Evolutionary conservation across 495 filamentous ascomycete species (phyloP), one percentile per base, ranked within the genome.

Genomic region (Lindgomyces ingoldianus): DNA sequence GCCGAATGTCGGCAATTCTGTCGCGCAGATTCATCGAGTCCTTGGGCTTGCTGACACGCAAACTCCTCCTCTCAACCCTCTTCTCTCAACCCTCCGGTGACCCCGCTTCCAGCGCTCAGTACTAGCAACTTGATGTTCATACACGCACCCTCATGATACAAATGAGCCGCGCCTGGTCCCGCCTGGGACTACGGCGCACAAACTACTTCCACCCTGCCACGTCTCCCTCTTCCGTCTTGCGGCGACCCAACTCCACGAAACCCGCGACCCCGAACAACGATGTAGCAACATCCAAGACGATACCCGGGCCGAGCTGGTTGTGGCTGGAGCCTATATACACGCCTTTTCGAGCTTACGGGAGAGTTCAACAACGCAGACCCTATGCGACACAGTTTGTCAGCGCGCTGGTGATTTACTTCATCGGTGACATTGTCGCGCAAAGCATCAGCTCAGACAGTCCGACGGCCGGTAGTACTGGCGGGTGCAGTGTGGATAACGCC

Each of bases 361-460:
- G 87, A 26, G 81, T 82, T 14, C 90, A 94, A 74, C 78, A 81
- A 33, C 81, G 81, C 48, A 74, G 88, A 59, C 93, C 93, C 6
- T 91, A 89, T 71, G 74, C 81, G 9, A 96, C 91, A 3, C 93
- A 97, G 77, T 71, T 96, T 63, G 77, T 78, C 62, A 91, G 84
- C 65, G 83, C 89, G 45, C 74, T 96, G 30, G 79, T 90, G 14
- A 89, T 96, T 51, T 96, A 92, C 73, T 78, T 89, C 16, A 83
- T 83, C 42, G 91, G 91, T 14, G 93, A 97, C 73, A 65, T 96
- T 65, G 86, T 86, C 63, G 91, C 91, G 57, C 93, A 97, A 74
- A 75, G 71, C 26, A 83, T 87, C n/a, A 49, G 65, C 53, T 6
- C 6, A 6, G 33, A 39, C 14, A 39, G 6, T n/a, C n/a, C n/a